Conservation (phyloP, 176 grass and related monocot genomes). For the Oropetium thomaeum region DNA sequence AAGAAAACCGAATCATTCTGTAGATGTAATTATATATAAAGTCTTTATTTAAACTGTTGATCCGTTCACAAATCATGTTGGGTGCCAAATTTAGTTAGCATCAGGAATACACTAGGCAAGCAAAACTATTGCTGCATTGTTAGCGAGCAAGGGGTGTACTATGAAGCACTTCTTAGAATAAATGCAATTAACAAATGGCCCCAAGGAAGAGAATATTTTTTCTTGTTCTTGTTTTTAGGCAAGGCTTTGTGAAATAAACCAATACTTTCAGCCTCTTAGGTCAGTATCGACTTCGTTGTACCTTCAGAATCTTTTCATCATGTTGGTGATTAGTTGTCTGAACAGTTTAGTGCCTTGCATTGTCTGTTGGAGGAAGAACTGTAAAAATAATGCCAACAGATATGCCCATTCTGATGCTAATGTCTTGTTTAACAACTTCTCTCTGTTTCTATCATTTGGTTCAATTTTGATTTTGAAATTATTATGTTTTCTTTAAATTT, state of each 20-base stretch:
- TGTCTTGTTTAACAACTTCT: not conserved
- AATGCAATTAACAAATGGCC: not conserved
- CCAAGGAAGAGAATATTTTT: not conserved
- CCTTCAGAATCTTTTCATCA: not conserved
- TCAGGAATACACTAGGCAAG: not conserved
- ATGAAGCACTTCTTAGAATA: not conserved
- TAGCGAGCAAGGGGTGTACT: not conserved
- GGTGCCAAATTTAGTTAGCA: not conserved
- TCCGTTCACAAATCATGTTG: not conserved
- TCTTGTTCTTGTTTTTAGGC: not conserved
- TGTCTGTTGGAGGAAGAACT: conserved; percentile 1
- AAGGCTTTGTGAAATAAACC: not conserved
- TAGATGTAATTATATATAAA: not conserved
- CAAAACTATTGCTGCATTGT: not conserved
- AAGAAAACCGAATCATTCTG: not conserved
- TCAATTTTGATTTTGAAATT: not conserved
- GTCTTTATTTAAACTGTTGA: not conserved
- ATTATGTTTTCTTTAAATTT: not conserved
- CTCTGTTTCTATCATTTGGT: not conserved
- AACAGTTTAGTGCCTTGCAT: not conserved
- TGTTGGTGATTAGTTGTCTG: not conserved
- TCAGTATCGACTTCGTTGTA: not conserved
- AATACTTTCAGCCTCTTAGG: not conserved
- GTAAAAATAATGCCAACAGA: not conserved
- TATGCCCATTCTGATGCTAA: not conserved